Evolutionary conservation across 306 rosid species (phyloP).

Genomic region (Herpetospermum pedunculosum): DNA sequence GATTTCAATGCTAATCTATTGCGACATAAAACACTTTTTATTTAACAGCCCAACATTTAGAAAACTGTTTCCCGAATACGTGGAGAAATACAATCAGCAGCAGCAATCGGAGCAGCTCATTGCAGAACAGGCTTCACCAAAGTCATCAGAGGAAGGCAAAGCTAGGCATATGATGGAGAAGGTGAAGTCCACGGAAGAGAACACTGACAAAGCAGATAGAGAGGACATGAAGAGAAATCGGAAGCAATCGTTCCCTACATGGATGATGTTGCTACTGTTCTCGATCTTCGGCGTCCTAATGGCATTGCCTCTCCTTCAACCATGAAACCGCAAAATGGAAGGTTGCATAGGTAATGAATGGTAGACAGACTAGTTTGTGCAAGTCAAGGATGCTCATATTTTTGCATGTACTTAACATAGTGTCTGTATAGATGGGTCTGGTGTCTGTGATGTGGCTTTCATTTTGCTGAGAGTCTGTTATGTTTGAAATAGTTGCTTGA

Average conservation of each 20-base stretch:
- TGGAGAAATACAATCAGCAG: slow-evolving; percentile 74
- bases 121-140: slow-evolving; percentile 33
- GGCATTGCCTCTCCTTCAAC: slow-evolving; percentile 95
- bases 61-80: slow-evolving; percentile 87
- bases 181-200: slow-evolving; percentile 34
- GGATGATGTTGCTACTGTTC: slow-evolving; percentile 81
- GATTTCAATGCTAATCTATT: slow-evolving; percentile 7
- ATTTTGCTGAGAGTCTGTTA: neutral
- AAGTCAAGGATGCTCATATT: slow-evolving; percentile 3
- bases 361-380: slow-evolving; percentile 6
- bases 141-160: slow-evolving; percentile 21
- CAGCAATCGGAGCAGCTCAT: slow-evolving; percentile 37
- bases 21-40: neutral
- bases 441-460: neutral
- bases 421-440: slow-evolving; percentile 8
- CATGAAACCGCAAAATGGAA: slow-evolving; percentile 25
- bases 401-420: slow-evolving; percentile 2
- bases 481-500: neutral
- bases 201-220: slow-evolving; percentile 27
- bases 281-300: slow-evolving; percentile 83
- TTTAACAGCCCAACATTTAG: slow-evolving; percentile 61
- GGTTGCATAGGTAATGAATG: slow-evolving; percentile 5
- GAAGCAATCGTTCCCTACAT: slow-evolving; percentile 63
- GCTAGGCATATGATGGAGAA: slow-evolving; percentile 32
- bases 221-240: slow-evolving; percentile 32